phyloP scores from a whole-genome alignment of 257 asterid species.

The Anisodus tanguticus region DNA sequence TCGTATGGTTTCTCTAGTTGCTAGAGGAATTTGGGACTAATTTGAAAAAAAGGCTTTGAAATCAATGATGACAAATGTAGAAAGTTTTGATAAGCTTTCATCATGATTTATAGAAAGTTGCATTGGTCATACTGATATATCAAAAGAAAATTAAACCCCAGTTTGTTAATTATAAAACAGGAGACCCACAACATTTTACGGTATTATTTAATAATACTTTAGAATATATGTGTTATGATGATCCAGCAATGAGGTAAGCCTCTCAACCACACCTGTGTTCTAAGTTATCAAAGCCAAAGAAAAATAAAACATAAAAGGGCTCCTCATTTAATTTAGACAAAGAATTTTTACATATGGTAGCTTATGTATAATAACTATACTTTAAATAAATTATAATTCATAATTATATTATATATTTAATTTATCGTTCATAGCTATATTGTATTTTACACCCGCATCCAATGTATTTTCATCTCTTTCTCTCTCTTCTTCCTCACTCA shows the following conservation, averaged over 20 bases:
- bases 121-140: neutral
- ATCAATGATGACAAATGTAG: constrained; percentile 31
- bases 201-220: neutral
- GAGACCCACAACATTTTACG: neutral
- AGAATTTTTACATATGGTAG: too few relatives aligned
- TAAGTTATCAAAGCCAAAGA: neutral
- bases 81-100: constrained; percentile 16
- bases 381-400: too few relatives aligned
- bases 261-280: neutral
- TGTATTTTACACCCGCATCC: too few relatives aligned
- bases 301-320: too few relatives aligned
- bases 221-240: constrained; percentile 5
- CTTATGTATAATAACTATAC: too few relatives aligned
- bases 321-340: too few relatives aligned
- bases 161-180: neutral
- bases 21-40: neutral
- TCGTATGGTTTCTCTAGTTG: neutral
- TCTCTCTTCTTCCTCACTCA: too few relatives aligned
- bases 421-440: too few relatives aligned
- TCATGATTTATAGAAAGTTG: constrained; percentile 26
- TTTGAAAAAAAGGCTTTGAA: neutral
- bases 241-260: constrained; percentile 30
- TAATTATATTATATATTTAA: too few relatives aligned
- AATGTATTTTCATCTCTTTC: too few relatives aligned
- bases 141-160: neutral